A percentile compares a stretch with the other conserved stretches of the same genome.
Conservation (phyloP, 495 filamentous ascomycete genomes). For the Penicillium chermesinum region DNA sequence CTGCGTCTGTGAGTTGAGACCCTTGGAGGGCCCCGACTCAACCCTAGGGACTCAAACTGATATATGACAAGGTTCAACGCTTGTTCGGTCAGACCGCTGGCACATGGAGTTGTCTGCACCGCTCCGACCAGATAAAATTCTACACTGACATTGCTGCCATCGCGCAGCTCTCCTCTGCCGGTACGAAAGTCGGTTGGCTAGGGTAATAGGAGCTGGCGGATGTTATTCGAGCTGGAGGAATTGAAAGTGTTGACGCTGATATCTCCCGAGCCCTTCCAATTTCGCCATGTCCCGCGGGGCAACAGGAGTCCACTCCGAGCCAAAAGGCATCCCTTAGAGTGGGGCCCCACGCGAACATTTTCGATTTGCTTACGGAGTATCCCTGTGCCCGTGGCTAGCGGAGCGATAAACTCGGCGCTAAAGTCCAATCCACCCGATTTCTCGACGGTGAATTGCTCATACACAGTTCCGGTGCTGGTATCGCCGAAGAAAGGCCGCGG, state of each 20-base stretch:
- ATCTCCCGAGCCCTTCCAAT: slow-evolving; percentile 59
- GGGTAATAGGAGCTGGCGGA: slow-evolving; percentile 47
- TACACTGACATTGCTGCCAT: slow-evolving; percentile 47
- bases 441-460: slow-evolving; percentile 21
- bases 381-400: slow-evolving; percentile 50
- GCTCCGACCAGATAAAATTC: slow-evolving; percentile 52
- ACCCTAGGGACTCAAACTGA: slow-evolving; percentile 23
- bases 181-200: slow-evolving; percentile 44
- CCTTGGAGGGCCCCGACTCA: too few species aligned
- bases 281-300: slow-evolving; percentile 58
- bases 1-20: too few species aligned
- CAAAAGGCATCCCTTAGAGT: slow-evolving; percentile 57
- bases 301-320: slow-evolving; percentile 52
- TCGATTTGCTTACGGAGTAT: too few species aligned
- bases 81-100: slow-evolving; percentile 44
- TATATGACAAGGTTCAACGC: slow-evolving; percentile 31
- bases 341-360: too few species aligned
- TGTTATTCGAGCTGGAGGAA: slow-evolving; percentile 41
- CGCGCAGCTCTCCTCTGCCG: slow-evolving; percentile 46
- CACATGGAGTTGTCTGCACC: slow-evolving; percentile 47
- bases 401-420: slow-evolving; percentile 43
- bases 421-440: slow-evolving; percentile 20
- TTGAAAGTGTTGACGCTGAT: slow-evolving; percentile 61
- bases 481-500: too few species aligned
- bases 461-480: slow-evolving; percentile 32